Percentiles rank a stretch among this genome's conserved stretches.
These are phyloP conservation scores for Cyanophora paradoxa DNA, from an alignment of 78 protist genomes.

Conservation along the genomic window DNA sequence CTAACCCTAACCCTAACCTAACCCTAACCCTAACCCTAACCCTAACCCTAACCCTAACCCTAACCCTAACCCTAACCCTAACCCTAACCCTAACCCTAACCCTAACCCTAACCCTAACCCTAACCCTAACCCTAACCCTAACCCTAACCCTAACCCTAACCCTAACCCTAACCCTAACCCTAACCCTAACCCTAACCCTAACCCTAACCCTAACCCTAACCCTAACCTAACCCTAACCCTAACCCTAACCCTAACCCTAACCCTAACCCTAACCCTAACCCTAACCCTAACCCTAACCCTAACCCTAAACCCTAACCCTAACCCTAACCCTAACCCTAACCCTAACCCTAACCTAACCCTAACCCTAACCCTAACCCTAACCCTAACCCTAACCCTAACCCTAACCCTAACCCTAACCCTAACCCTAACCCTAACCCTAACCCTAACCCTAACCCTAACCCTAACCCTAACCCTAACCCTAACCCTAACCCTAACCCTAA, in stretches of 20 bases:
- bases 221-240: constrained; percentile 5
- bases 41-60: constrained; percentile 6
- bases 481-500: constrained; percentile 5
- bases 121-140: constrained; percentile 5
- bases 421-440: constrained; percentile 5
- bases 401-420: constrained; percentile 5
- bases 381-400: constrained; percentile 6
- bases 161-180: constrained; percentile 6
- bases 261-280: constrained; percentile 6
- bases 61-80: constrained; percentile 5
- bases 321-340: constrained; percentile 5
- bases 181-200: constrained; percentile 5
- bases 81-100: constrained; percentile 5
- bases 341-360: too few species aligned
- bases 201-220: background rate
- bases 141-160: constrained; percentile 5
- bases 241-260: constrained; percentile 5
- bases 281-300: constrained; percentile 5
- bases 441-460: constrained; percentile 6
- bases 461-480: constrained; percentile 5
- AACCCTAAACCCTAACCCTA: constrained; percentile 5
- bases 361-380: constrained; percentile 5
- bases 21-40: constrained; percentile 5
- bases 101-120: constrained; percentile 6
- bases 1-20: too few species aligned